Percentiles rank a stretch among this genome's conserved stretches.
These are phyloP conservation scores for Rutstroemia sydowiana DNA, from an alignment of 2,329 filamentous ascomycete species.

Conservation along the genomic window DNA sequence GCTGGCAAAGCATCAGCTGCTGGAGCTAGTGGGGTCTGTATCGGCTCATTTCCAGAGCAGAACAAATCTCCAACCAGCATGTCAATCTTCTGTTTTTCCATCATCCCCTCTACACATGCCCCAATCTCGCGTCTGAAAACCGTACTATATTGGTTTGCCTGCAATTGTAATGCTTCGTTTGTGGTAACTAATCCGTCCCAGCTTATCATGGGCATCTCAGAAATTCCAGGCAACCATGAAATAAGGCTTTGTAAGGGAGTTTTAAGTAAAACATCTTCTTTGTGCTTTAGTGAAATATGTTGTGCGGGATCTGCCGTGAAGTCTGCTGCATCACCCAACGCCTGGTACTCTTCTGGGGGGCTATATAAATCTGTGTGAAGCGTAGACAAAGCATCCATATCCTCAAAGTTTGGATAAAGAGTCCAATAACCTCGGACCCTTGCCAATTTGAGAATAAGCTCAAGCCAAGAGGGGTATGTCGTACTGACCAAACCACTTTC, in stretches of 20 bases:
- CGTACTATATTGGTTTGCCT: conserved; percentile 45
- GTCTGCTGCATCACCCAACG: conserved; percentile 11
- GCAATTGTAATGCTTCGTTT: conserved; percentile 34
- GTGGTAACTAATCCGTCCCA: conserved; percentile 52
- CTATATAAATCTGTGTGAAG: conserved; percentile 71
- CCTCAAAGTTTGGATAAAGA: conserved; percentile 62
- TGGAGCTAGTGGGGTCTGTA: background rate
- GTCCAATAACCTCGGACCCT: conserved; percentile 70
- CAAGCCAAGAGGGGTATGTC: conserved; percentile 67
- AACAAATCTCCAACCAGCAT: conserved; percentile 23
- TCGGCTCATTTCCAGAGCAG: conserved; percentile 20
- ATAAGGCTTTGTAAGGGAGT: conserved; percentile 44
- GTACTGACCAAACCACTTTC: conserved; percentile 56
- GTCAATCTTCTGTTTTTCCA: conserved; percentile 13
- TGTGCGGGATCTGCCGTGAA: conserved; percentile 24
- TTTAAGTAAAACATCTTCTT: conserved; percentile 35
- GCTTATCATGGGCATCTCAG: conserved; percentile 50
- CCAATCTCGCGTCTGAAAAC: conserved; percentile 59
- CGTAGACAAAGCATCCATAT: conserved; percentile 49
- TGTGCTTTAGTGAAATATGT: conserved; percentile 22
- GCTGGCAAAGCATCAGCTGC: background rate
- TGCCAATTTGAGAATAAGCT: conserved; percentile 70
- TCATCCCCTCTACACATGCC: conserved; percentile 41
- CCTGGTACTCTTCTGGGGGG: conserved; percentile 59
- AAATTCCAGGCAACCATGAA: conserved; percentile 37